phyloP scores from a whole-genome alignment of 1,284 basidiomycete genomes.

The Amylostereum chailletii region DNA sequence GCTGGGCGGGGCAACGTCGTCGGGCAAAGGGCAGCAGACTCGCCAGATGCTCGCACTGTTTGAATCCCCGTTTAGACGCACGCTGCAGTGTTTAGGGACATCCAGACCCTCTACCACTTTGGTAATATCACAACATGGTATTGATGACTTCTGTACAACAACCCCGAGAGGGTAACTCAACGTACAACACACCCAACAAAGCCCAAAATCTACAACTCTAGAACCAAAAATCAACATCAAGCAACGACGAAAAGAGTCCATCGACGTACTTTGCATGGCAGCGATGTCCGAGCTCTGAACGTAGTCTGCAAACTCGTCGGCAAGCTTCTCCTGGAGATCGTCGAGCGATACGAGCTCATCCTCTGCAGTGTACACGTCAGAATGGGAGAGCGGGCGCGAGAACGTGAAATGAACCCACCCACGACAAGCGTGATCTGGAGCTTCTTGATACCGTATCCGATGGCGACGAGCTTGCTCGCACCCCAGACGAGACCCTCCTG shows the following conservation, averaged over 20 bases:
- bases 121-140: too few species aligned
- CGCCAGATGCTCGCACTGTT: too few species aligned
- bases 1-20: too few species aligned
- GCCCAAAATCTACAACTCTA: too few species aligned
- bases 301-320: conserved; percentile 81
- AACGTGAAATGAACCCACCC: conserved; percentile 44
- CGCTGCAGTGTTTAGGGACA: too few species aligned
- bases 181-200: too few species aligned
- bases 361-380: conserved; percentile 39
- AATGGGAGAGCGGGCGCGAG: background rate
- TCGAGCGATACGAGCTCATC: conserved; percentile 93
- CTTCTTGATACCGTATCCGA: conserved; percentile 92
- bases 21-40: too few species aligned
- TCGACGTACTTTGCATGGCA: conserved; percentile 77
- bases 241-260: background rate
- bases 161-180: too few species aligned
- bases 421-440: conserved; percentile 94
- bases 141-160: too few species aligned
- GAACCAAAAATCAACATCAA: too few species aligned
- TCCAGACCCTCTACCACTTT: too few species aligned
- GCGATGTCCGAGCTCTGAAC: conserved; percentile 92
- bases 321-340: conserved; percentile 87
- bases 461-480: conserved; percentile 82
- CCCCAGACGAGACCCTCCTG: conserved; percentile 95
- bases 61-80: too few species aligned